These are phyloP conservation scores for Serpula lacrymans DNA, from an alignment of 768 basidiomycete genomes.

Conservation along the genomic window DNA sequence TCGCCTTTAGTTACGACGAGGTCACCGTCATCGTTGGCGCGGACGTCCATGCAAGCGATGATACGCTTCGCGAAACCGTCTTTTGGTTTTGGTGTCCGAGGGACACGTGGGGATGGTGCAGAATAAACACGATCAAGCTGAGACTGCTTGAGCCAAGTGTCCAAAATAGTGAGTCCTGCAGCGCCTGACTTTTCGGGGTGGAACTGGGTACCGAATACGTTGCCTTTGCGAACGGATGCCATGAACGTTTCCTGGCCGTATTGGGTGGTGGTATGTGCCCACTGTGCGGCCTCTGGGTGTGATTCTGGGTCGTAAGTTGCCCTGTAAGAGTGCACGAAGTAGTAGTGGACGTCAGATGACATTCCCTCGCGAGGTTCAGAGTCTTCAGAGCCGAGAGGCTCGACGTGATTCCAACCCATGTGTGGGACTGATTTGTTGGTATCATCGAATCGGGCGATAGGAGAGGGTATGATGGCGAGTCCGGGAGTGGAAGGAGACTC, in stretches of 20 bases:
- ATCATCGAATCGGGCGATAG: conserved; percentile 71
- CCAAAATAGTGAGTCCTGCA: conserved; percentile 79
- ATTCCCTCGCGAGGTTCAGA: conserved; percentile 42
- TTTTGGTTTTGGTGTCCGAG: conserved; percentile 37
- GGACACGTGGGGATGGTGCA: conserved; percentile 32
- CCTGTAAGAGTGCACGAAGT: conserved; percentile 96
- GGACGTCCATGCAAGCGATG: conserved; percentile 96
- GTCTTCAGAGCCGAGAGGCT: conserved; percentile 43
- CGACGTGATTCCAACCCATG: conserved; percentile 93
- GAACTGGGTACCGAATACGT: conserved; percentile 92
- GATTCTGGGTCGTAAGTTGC: conserved; percentile 65
- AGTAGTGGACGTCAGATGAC: conserved; percentile 68
- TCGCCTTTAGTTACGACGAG: conserved; percentile 99
- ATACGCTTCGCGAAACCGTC: conserved; percentile 90
- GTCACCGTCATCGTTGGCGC: conserved; percentile 93
- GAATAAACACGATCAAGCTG: conserved; percentile 35
- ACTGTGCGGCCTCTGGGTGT: conserved; percentile 58
- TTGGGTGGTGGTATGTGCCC: conserved; percentile 84
- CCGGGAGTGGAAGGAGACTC: conserved; percentile 71
- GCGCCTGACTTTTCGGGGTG: conserved; percentile 97
- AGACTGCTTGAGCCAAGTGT: conserved; percentile 71
- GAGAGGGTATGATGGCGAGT: conserved; percentile 79
- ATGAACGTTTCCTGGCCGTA: conserved; percentile 94
- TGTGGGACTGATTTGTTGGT: conserved; percentile 88
- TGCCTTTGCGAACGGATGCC: conserved; percentile 75